These are phyloP conservation scores for Podospora anserina DNA, from an alignment of 495 filamentous ascomycete species.

Conservation along the genomic window DNA sequence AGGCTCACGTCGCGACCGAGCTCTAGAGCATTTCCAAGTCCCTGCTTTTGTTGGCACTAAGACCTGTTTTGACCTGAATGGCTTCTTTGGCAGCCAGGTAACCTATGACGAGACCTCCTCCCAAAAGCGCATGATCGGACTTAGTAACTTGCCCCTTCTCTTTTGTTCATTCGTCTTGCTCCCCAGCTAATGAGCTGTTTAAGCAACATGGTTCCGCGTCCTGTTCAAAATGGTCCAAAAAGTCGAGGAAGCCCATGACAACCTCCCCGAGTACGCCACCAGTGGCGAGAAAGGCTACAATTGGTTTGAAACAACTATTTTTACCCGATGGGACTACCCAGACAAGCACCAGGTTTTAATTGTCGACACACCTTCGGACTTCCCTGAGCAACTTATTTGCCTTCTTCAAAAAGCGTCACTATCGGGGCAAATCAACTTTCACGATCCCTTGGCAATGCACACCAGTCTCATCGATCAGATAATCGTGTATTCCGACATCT, in stretches of 20 bases:
- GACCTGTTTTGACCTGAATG: constrained; percentile 29
- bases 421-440: constrained; percentile 7
- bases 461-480: constrained; percentile 21
- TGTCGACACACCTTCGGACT: constrained; percentile 21
- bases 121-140: constrained; percentile 8
- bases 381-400: not conserved
- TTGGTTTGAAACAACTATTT: constrained; percentile 29
- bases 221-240: constrained; percentile 27
- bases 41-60: constrained; percentile 23
- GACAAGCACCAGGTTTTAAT: constrained; percentile 18
- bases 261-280: constrained; percentile 19
- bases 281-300: constrained; percentile 14
- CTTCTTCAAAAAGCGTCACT: not conserved
- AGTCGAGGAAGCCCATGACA: constrained; percentile 8
- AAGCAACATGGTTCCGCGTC: constrained; percentile 26
- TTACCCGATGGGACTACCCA: constrained; percentile 23
- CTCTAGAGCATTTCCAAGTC: constrained; percentile 25
- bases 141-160: constrained; percentile 6
- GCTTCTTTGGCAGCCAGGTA: constrained; percentile 23
- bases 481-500: constrained; percentile 21
- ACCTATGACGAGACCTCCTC: constrained; percentile 11
- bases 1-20: constrained; percentile 12
- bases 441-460: constrained; percentile 26
- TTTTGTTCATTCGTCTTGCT: not conserved
- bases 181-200: not conserved